Conservation (phyloP, 441 rosid genomes). For the Aleurites moluccanus region DNA sequence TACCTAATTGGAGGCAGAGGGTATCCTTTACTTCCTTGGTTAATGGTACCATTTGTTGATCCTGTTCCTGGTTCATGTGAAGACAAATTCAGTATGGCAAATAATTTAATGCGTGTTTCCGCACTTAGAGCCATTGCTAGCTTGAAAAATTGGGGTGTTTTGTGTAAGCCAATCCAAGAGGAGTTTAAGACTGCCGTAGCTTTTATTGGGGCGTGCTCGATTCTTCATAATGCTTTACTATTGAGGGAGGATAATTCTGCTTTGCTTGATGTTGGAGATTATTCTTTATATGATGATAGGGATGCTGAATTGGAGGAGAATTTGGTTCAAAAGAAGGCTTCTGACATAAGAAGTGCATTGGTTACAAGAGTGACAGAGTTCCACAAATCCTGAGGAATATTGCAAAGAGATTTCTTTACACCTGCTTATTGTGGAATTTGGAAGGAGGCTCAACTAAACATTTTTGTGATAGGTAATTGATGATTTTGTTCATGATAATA, state of each 20-base stretch:
- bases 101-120: constrained; percentile 31
- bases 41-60: constrained; percentile 56
- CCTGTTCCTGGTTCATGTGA: constrained; percentile 37
- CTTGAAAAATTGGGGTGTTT: constrained; percentile 60
- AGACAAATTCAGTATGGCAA: constrained; percentile 45
- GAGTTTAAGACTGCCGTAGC: constrained; percentile 59
- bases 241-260: constrained; percentile 66
- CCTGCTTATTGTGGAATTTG: background rate
- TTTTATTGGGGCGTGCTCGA: constrained; percentile 57
- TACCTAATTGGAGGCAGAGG: constrained; percentile 53
- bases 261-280: constrained; percentile 37
- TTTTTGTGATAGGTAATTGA: constrained; percentile 27
- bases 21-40: constrained; percentile 71
- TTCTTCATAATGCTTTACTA: constrained; percentile 59
- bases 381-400: constrained; percentile 14
- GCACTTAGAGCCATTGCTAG: constrained; percentile 44
- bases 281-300: constrained; percentile 25
- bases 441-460: constrained; percentile 11
- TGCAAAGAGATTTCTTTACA: constrained; percentile 8
- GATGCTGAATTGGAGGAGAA: constrained; percentile 33
- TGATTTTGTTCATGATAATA: constrained; percentile 14
- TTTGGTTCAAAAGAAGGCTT: constrained; percentile 29
- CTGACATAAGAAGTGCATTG: constrained; percentile 40
- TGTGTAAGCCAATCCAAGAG: constrained; percentile 48
- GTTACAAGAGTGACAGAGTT: constrained; percentile 35